Base-by-base conservation (phyloP, 2,329 filamentous ascomycete species). In the Chaetomiaceae sp. region DNA sequence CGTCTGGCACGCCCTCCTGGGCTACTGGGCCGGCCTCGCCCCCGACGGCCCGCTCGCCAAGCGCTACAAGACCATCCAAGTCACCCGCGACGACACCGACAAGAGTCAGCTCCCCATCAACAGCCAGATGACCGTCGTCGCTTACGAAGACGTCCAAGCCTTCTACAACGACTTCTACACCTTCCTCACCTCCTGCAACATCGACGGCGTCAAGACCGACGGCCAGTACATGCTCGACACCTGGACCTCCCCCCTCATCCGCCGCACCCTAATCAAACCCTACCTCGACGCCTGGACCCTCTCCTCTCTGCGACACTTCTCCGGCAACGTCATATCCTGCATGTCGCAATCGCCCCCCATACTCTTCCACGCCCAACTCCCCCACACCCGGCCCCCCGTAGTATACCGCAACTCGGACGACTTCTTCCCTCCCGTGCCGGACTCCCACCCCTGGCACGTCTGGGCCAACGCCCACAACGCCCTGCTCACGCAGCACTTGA, bases 91-190 rank as follows among this genome's bases (percentile, higher is more conserved):
- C 44, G 73, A 80, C 53, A 67, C 72, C 1, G 66, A 72, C 31
- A 73, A 74, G 11, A 66, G 73, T 45, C 72, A 77, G 50, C 65
- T 80, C 12, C 76, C 77, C 1, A 62, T 80, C 0, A 83, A 81
- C 8, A 85, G 83, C 0, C 81, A 80, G 19, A 87, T 95, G 72
- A 83, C 82, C 0, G 82, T 90, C 1, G 79, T 97, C 20, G 84
- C 85, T 6, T 80, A 85, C 34, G 81, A 88, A 40, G 90, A 96
- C 60, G 81, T 92, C 1, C 71, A 75, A 11, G 79, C 78, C 27
- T 88, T 96, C 66, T 99, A 96, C 68, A 78, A 90, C 53, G 92
- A 97, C 67, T 97, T 97, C 68, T 99, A 97, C 68, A 70, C 73
- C 2, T 97, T 96, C 64, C 79, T 99, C 1, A 77, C 78, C 0